Evolutionary conservation across 2,329 filamentous ascomycete genomes (phyloP), one percentile per base, ranked within the genome.

Genomic region (Aspergillus calidoustus): DNA sequence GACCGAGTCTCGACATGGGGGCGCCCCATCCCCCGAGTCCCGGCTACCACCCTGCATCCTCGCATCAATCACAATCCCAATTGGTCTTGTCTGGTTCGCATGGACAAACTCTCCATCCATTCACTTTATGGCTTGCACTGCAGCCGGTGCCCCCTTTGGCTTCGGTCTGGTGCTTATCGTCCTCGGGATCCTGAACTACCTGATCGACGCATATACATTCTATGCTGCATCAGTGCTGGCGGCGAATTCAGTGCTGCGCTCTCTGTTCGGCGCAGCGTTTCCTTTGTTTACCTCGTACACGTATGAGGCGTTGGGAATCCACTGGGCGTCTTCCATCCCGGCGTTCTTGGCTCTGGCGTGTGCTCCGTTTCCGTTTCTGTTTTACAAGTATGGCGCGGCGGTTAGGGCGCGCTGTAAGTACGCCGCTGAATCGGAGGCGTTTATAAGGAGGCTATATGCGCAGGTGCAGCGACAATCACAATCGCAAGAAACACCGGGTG

Each of bases 31-130:
- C 17, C 52, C 52, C 13, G 52, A 54, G 7, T n/a, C 31, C 31
- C 52, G 52, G 4, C 52, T 54, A 7, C 52, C 52, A 11, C 34
- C 23, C 3, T 15, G 19, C 11, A 54, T 54, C 28, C 6, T 54
- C 19, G 52, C 9, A 6, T 11, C 52, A 8, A 8, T 43, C 34
- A 7, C 15, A 3, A 43, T 54, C 52, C 52, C 52, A 9, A 19
- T 43, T 4, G 52, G 52, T 5, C 52, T 54, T 7, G 46, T 54
- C 38, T 54, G 52, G 52, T 54, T 54, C 34, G 52, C 52, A 6
- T 54, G 52, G 52, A 54, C 34, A 3, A 43, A 43, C n/a, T 22
- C n/a, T 3, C 52, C 52, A 8, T 22, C 17, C 3, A 54, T 28
- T 8, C 31, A 54, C 19, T 44, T 22, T 11, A 23, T 23, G 8